Evolutionary conservation across 306 rosid genomes (phyloP), one percentile per base, ranked within the genome.

Genomic region (Cucurbita pepo): DNA sequence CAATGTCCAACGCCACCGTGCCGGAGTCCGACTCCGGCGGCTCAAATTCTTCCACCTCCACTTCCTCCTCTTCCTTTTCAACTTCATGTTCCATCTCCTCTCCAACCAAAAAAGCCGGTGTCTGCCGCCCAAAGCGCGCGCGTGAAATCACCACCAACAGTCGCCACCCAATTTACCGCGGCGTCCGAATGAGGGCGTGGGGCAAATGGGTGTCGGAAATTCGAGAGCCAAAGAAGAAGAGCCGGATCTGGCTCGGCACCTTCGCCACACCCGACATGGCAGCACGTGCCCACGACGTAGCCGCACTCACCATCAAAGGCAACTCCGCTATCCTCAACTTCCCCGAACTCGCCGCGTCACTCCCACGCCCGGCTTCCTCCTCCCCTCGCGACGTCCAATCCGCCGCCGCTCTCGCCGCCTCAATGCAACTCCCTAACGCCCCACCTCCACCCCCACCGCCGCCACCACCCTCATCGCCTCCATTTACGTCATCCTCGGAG

Each of bases 191-290:
- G 95, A 73, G 95, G 51, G 58, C 84, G 1, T 88, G 95, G 95
- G 95, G 95, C 3, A 88, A 86, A 56, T 88, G 95, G 95, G 95
- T 88, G 12, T 88, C 95, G 14, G 95, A 88, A 84, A 88, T 88
- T 78, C 81, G 95, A 0, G 91, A 88, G 43, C 95, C 95, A 0
- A 63, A 84, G 15, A 88, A 88, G 75, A 88, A 88, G 67, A 88
- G 78, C 65, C 78, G 95, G 79, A 88, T 88, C 80, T 88, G 95
- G 95, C 84, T 88, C 0, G 95, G 95, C 1, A 88, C 95, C 3
- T 88, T 81, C 59, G 81, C 86, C 18, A 86, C 91, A 0, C 81
- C 95, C 0, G 91, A 88, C 75, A 88, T 88, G 95, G 95, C 95
- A 5, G 95, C 95, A 54, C 91, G 95, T 77, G 95, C 95, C 6